A percentile compares a stretch with the other conserved stretches of the same genome.
These are phyloP conservation scores for Dendrobium chrysotoxum DNA, from an alignment of 106 monocot species.

Conservation along the genomic window DNA sequence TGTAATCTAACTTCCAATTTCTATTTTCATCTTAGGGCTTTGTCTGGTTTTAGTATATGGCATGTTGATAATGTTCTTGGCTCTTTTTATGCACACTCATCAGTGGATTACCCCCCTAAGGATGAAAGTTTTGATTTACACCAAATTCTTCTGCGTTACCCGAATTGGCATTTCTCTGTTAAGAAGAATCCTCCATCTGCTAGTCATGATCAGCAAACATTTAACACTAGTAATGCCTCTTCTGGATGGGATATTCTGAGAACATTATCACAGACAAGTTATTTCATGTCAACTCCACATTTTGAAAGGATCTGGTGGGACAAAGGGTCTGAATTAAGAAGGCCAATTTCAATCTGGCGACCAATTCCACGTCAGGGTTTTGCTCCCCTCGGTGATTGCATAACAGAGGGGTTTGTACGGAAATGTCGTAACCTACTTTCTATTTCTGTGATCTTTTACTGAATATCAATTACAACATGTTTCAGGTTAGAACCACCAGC, in stretches of 20 bases:
- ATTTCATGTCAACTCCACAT: constrained; percentile 73
- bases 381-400: constrained; percentile 81
- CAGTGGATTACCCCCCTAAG: constrained; percentile 42
- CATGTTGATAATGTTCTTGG: constrained; percentile 67
- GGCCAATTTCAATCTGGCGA: constrained; percentile 82
- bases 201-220: constrained; percentile 17
- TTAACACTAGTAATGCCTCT: constrained; percentile 14
- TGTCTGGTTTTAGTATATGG: constrained; percentile 85
- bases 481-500: constrained; percentile 87
- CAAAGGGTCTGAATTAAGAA: constrained; percentile 64
- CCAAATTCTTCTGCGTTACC: constrained; percentile 60
- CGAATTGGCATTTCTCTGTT: constrained; percentile 22
- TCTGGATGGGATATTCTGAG: constrained; percentile 81
- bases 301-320: constrained; percentile 99
- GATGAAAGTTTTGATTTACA: constrained; percentile 57
- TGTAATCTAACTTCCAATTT: not conserved
- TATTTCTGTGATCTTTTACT: not conserved
- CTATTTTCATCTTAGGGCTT: constrained; percentile 21
- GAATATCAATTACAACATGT: constrained; percentile 5
- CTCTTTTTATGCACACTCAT: constrained; percentile 73
- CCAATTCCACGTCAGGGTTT: constrained; percentile 63
- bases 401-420: constrained; percentile 74
- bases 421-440: not conserved
- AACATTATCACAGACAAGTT: constrained; percentile 58
- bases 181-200: constrained; percentile 17